phyloP scores from a whole-genome alignment of 1,284 basidiomycete genomes.

The Pseudozyma pruni region DNA sequence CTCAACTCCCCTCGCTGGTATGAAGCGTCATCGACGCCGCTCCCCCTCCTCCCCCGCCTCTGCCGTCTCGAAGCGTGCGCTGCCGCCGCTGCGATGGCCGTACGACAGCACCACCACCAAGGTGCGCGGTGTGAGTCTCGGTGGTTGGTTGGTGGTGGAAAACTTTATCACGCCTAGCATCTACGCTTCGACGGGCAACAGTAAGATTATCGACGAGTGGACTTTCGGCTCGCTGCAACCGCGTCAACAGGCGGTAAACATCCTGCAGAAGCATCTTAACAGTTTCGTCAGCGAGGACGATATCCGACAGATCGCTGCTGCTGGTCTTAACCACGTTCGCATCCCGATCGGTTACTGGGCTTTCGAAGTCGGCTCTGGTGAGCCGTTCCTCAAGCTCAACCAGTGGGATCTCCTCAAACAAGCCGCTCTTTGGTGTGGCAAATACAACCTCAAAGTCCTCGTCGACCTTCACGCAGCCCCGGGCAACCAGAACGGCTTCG shows the following conservation, averaged over 20 bases:
- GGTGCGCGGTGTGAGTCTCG: conserved; percentile 61
- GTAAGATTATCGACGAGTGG: conserved; percentile 78
- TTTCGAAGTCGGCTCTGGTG: conserved; percentile 80
- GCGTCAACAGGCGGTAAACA: conserved; percentile 65
- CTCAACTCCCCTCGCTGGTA: conserved; percentile 10
- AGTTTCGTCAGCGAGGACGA: conserved; percentile 83
- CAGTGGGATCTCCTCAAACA: conserved; percentile 72
- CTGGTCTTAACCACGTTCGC: conserved; percentile 76
- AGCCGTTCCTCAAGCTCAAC: conserved; percentile 86
- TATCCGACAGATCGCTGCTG: conserved; percentile 73
- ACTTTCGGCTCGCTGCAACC: conserved; percentile 79
- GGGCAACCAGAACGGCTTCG: conserved; percentile 69
- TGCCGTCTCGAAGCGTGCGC: conserved; percentile 6
- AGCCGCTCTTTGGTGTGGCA: conserved; percentile 81
- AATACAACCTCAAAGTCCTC: conserved; percentile 81
- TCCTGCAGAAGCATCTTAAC: conserved; percentile 75
- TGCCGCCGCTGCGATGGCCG: conserved; percentile 35
- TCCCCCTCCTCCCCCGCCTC: background rate
- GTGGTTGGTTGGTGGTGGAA: conserved; percentile 65
- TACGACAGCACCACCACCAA: conserved; percentile 37
- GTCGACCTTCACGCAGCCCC: conserved; percentile 75
- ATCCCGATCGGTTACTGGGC: conserved; percentile 94
- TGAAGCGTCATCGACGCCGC: conserved; percentile 18
- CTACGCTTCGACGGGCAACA: conserved; percentile 71
- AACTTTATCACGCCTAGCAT: conserved; percentile 60